Evolutionary conservation across 2,329 filamentous ascomycete genomes (phyloP).

Genomic region (Aspergillaceae sp.): DNA sequence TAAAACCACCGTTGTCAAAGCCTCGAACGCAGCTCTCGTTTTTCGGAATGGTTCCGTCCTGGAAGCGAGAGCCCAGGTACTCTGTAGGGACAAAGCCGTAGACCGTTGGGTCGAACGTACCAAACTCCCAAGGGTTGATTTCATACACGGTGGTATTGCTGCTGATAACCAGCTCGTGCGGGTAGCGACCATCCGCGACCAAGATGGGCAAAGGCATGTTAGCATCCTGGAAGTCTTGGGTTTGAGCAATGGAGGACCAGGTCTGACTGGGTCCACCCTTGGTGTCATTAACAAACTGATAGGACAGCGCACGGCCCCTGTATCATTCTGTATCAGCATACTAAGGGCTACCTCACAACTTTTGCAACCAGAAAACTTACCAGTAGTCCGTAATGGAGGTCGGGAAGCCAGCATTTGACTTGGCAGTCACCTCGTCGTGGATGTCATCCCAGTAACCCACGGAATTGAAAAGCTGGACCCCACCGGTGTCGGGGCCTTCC

Average conservation of each 20-base stretch:
- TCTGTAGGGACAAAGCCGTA: slow-evolving; percentile 61
- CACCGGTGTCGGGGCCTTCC: slow-evolving; percentile 21
- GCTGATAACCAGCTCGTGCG: slow-evolving; percentile 51
- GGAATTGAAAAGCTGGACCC: slow-evolving; percentile 39
- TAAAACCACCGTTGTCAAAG: slow-evolving; percentile 70
- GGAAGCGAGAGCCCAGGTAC: slow-evolving; percentile 65
- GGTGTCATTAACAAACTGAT: slow-evolving; percentile 67
- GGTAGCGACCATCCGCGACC: slow-evolving; percentile 56
- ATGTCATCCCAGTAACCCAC: slow-evolving; percentile 57
- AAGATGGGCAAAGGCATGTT: slow-evolving; percentile 62
- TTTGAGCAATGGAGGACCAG: slow-evolving; percentile 64
- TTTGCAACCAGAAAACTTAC: slow-evolving; percentile 26
- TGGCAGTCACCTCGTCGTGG: slow-evolving; percentile 49
- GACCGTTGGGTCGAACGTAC: slow-evolving; percentile 62
- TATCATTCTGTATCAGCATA: no score
- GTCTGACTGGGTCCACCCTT: slow-evolving; percentile 68
- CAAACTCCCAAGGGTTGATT: slow-evolving; percentile 70
- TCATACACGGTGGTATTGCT: slow-evolving; percentile 66
- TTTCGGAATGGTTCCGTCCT: slow-evolving; percentile 48
- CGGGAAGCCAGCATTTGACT: slow-evolving; percentile 56
- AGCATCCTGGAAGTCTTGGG: slow-evolving; percentile 51
- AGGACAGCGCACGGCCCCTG: slow-evolving; percentile 64
- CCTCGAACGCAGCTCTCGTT: slow-evolving; percentile 60
- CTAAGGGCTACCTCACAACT: background rate
- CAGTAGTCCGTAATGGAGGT: slow-evolving; percentile 80